A percentile compares a stretch with the other conserved stretches of the same genome.
These are phyloP conservation scores for Takashimella koratensis DNA, from an alignment of 1,284 basidiomycete species.

Conservation along the genomic window DNA sequence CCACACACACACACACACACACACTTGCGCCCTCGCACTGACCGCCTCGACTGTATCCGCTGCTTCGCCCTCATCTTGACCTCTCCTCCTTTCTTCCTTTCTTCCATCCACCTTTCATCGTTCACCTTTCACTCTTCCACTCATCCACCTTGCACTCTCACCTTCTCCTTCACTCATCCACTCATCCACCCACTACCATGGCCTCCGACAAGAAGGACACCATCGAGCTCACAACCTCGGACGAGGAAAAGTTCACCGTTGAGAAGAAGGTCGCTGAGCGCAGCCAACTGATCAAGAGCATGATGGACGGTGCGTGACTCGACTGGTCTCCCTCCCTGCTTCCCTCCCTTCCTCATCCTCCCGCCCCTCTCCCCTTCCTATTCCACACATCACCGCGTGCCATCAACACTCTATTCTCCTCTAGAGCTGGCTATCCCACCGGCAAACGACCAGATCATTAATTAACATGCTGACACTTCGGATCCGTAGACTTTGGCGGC, in stretches of 20 bases:
- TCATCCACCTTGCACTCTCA: neutral
- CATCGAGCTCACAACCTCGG: constrained; percentile 60
- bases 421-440: neutral
- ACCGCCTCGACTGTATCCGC: too few species aligned
- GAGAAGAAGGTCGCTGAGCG: constrained; percentile 94
- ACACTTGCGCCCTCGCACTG: too few species aligned
- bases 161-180: neutral
- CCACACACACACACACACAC: too few species aligned
- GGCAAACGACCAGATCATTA: too few species aligned
- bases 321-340: constrained; percentile 19
- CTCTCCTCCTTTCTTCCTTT: neutral
- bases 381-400: neutral
- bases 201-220: constrained; percentile 32
- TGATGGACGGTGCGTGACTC: constrained; percentile 84
- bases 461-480: neutral
- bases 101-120: neutral
- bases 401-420: neutral
- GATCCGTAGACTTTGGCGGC: constrained; percentile 83
- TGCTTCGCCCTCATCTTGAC: too few species aligned
- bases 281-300: constrained; percentile 96
- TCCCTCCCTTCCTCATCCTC: neutral
- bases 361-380: neutral
- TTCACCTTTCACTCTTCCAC: neutral
- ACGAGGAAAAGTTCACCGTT: constrained; percentile 91
- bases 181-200: constrained; percentile 6